Percentiles rank a stretch among this genome's conserved stretches.
Evolutionary conservation across 2,329 filamentous ascomycete species (phyloP).

Genomic region (Microthyrium microscopicum): DNA sequence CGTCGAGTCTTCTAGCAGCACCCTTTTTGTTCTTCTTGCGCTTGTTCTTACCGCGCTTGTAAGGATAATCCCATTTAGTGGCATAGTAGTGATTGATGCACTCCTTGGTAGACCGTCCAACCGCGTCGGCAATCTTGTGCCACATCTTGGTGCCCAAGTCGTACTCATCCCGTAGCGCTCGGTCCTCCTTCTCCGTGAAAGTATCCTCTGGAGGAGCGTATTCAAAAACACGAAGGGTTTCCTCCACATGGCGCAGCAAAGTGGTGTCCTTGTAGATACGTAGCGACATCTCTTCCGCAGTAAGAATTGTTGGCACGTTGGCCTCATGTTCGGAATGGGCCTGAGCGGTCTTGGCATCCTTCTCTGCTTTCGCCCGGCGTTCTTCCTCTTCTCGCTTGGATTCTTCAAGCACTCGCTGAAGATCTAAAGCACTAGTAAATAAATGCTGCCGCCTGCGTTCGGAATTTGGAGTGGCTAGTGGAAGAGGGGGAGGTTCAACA

Average conservation of each 20-base stretch:
- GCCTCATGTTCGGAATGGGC: slow-evolving; percentile 57
- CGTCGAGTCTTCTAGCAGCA: slow-evolving; percentile 37
- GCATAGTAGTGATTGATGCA: slow-evolving; percentile 80
- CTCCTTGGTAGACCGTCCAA: slow-evolving; percentile 53
- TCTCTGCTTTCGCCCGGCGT: slow-evolving; percentile 48
- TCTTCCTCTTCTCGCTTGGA: slow-evolving; percentile 57
- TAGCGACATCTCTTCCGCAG: slow-evolving; percentile 40
- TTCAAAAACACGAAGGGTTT: slow-evolving; percentile 53
- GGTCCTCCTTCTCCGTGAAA: slow-evolving; percentile 54
- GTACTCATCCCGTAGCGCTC: slow-evolving; percentile 57
- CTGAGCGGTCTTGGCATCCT: slow-evolving; percentile 29
- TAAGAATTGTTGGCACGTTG: slow-evolving; percentile 53
- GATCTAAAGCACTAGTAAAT: slow-evolving; percentile 57
- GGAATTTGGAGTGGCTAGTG: slow-evolving; percentile 5
- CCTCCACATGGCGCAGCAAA: slow-evolving; percentile 46
- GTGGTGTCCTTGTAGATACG: slow-evolving; percentile 48
- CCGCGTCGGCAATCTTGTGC: slow-evolving; percentile 48
- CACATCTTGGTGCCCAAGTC: slow-evolving; percentile 67
- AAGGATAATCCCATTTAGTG: slow-evolving; percentile 56
- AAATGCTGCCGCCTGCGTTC: slow-evolving; percentile 28
- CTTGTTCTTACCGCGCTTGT: slow-evolving; percentile 37
- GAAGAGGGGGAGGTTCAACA: background rate
- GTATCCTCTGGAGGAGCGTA: slow-evolving; percentile 58
- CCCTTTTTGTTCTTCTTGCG: slow-evolving; percentile 22
- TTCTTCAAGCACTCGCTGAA: slow-evolving; percentile 55